These are phyloP conservation scores for Clitocybe nebularis DNA, from an alignment of 1,284 basidiomycete genomes.

Conservation along the genomic window DNA sequence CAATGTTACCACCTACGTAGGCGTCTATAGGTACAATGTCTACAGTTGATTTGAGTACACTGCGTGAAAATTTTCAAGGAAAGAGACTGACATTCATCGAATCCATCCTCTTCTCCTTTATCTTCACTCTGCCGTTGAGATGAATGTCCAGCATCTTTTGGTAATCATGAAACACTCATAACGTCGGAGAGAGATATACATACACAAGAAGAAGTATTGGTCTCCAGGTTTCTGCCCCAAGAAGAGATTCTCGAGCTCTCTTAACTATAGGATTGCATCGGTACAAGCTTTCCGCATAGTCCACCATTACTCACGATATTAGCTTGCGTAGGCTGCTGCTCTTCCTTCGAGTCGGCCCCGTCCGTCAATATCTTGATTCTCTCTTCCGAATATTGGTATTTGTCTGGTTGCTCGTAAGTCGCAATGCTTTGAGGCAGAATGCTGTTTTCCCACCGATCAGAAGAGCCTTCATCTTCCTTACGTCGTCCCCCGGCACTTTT, in stretches of 20 bases:
- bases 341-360: neutral
- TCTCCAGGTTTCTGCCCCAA: neutral
- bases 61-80: neutral
- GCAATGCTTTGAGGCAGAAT: too few species aligned
- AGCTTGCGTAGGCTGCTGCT: slow-evolving; percentile 2
- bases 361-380: slow-evolving; percentile 6
- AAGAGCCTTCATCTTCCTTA: slow-evolving; percentile 1
- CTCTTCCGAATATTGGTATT: neutral
- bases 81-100: slow-evolving; percentile 3
- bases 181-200: neutral
- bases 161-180: neutral
- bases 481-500: slow-evolving; percentile 1
- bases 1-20: neutral
- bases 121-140: neutral
- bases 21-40: slow-evolving; percentile 5
- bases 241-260: slow-evolving; percentile 2
- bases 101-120: slow-evolving; percentile 3
- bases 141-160: slow-evolving; percentile 6
- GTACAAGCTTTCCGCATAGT: neutral
- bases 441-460: slow-evolving; percentile 3
- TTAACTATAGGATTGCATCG: neutral
- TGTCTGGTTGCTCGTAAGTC: neutral
- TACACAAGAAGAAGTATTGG: slow-evolving; percentile 8
- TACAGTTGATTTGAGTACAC: neutral
- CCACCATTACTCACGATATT: slow-evolving; percentile 5